A percentile compares a stretch with the other conserved stretches of the same genome.
These are phyloP conservation scores for Leccinum pellstonianum DNA, from an alignment of 768 basidiomycete species.

Conservation along the genomic window DNA sequence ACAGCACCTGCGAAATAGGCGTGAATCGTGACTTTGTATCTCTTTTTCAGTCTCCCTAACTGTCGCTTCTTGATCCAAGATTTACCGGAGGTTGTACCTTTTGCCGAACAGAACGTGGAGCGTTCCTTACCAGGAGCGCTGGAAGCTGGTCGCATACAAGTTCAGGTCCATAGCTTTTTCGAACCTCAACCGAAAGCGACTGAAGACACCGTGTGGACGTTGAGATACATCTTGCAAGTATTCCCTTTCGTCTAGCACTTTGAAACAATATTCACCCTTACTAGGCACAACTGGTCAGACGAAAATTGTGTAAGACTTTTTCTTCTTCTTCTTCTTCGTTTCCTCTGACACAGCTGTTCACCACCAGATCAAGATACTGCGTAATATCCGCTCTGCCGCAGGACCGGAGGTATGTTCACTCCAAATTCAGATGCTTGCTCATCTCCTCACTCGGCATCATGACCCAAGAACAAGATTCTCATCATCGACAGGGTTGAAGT, in stretches of 20 bases:
- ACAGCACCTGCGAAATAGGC: not conserved
- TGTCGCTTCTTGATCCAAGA: not conserved
- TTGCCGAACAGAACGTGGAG: not conserved
- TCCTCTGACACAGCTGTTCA: not conserved
- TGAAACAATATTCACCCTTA: not conserved
- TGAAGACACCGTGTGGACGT: not conserved
- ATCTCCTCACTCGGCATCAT: too few relatives aligned
- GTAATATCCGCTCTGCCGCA: not conserved
- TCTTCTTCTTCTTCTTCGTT: not conserved
- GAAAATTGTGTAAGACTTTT: not conserved
- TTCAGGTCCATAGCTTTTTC: not conserved
- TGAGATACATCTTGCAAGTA: not conserved
- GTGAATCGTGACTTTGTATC: not conserved
- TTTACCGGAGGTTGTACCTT: not conserved
- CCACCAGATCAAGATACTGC: not conserved
- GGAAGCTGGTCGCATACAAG: not conserved
- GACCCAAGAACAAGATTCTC: not conserved
- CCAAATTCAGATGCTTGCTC: too few relatives aligned
- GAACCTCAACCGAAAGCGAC: not conserved
- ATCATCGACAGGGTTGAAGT: not conserved
- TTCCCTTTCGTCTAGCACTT: not conserved
- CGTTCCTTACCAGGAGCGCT: not conserved
- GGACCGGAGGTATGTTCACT: too few relatives aligned
- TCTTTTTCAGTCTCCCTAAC: not conserved
- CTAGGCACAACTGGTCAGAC: not conserved